phyloP scores from a whole-genome alignment of 768 basidiomycete species.

The Rhizopogon vulgaris region DNA sequence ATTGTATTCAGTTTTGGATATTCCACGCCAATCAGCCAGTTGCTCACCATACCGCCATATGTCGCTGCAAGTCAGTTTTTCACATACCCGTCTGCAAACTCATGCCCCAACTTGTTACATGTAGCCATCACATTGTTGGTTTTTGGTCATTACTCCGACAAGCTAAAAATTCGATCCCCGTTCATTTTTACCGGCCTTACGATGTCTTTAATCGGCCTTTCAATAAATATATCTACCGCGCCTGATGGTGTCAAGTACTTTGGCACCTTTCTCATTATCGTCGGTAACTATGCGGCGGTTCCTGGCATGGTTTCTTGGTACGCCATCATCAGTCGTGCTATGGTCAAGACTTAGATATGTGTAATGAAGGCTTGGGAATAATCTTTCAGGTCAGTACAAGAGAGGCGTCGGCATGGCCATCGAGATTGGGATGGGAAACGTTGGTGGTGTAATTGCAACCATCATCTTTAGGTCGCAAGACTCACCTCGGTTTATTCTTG shows the following conservation, averaged over 20 bases:
- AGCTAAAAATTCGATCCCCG: conserved; percentile 44
- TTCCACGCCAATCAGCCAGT: conserved; percentile 45
- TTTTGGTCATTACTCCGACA: conserved; percentile 55
- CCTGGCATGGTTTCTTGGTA: conserved; percentile 58
- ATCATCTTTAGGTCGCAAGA: conserved; percentile 57
- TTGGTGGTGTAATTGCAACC: conserved; percentile 53
- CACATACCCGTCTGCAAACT: background rate
- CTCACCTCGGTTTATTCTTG: conserved; percentile 51
- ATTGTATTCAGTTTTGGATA: conserved; percentile 44
- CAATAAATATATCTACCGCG: conserved; percentile 42
- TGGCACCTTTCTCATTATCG: conserved; percentile 28
- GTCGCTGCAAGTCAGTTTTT: conserved; percentile 49
- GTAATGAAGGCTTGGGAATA: conserved; percentile 34
- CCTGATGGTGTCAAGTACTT: conserved; percentile 48
- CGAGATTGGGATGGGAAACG: conserved; percentile 63
- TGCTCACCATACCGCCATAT: conserved; percentile 62
- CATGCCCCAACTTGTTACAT: background rate
- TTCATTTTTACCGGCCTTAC: conserved; percentile 48
- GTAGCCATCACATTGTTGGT: conserved; percentile 43
- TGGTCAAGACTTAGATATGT: no score
- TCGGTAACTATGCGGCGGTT: conserved; percentile 50
- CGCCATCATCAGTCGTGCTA: no score
- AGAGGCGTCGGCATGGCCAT: conserved; percentile 59
- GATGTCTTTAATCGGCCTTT: conserved; percentile 49
- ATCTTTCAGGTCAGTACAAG: conserved; percentile 63